These are phyloP conservation scores for Diaporthe citrichinensis DNA, from an alignment of 2,329 filamentous ascomycete species.

Conservation along the genomic window DNA sequence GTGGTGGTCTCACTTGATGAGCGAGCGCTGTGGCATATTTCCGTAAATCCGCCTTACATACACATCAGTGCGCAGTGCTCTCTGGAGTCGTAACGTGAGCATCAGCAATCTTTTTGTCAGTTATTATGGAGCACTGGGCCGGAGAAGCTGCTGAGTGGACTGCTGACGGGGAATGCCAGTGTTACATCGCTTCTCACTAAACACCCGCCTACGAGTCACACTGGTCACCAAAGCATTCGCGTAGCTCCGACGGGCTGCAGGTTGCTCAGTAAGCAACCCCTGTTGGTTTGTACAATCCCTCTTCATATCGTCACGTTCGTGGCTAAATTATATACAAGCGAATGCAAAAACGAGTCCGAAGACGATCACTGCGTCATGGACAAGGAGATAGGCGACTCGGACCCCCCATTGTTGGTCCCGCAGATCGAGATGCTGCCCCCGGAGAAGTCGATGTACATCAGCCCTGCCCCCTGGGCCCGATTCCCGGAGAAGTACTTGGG, in stretches of 20 bases:
- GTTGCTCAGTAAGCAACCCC: constrained; percentile 13
- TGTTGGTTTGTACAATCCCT: background rate
- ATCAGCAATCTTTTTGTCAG: constrained; percentile 28
- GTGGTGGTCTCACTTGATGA: background rate
- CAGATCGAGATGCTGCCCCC: constrained; percentile 18
- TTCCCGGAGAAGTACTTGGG: constrained; percentile 26
- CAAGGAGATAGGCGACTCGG: constrained; percentile 21
- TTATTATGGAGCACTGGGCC: background rate
- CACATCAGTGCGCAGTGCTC: background rate
- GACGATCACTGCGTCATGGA: constrained; percentile 5
- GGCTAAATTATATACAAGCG: background rate
- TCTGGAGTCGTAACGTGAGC: background rate
- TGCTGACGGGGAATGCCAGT: constrained; percentile 6
- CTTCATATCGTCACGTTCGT: background rate
- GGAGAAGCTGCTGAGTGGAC: background rate
- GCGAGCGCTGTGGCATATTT: background rate
- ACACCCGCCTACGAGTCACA: background rate
- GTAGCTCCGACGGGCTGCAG: background rate
- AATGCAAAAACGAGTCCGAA: background rate
- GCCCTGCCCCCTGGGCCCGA: background rate
- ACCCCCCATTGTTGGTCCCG: constrained; percentile 2
- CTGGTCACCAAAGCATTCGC: background rate
- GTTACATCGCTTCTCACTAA: constrained; percentile 1
- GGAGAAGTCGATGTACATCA: constrained; percentile 23
- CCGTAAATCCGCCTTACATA: background rate